phyloP scores from a whole-genome alignment of 2,329 filamentous ascomycete genomes.

The Aureobasidium sp. region DNA sequence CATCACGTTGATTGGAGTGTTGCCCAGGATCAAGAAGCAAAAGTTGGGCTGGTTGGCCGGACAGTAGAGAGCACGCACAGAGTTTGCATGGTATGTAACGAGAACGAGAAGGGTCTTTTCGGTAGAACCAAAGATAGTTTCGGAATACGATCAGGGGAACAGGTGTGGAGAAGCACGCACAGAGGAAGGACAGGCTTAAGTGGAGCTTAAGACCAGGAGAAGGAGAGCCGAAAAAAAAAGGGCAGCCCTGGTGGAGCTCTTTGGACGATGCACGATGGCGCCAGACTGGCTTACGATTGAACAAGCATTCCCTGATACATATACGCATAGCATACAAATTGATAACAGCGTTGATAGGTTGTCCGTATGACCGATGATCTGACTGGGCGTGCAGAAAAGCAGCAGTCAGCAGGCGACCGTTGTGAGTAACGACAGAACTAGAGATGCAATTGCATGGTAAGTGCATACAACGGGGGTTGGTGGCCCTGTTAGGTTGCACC shows the following conservation, averaged over 20 bases:
- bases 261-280: neutral
- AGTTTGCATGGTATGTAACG: neutral
- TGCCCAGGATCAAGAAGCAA: constrained; percentile 70
- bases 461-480: constrained; percentile 11
- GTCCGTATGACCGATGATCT: neutral
- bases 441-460: neutral
- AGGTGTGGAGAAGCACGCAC: constrained; percentile 12
- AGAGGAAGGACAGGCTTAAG: neutral
- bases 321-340: neutral
- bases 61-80: neutral
- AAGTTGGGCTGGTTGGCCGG: constrained; percentile 57
- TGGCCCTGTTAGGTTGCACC: constrained; percentile 1
- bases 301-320: neutral
- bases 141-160: constrained; percentile 8
- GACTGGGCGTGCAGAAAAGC: neutral
- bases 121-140: neutral
- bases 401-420: neutral
- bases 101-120: neutral
- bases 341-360: neutral
- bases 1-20: constrained; percentile 63
- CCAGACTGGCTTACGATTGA: neutral
- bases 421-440: neutral
- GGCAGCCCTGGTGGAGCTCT: neutral
- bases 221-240: neutral
- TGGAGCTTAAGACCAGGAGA: constrained; percentile 3